These are phyloP conservation scores for Rutstroemia sp. DNA, from an alignment of 2,329 filamentous ascomycete species.

Conservation along the genomic window DNA sequence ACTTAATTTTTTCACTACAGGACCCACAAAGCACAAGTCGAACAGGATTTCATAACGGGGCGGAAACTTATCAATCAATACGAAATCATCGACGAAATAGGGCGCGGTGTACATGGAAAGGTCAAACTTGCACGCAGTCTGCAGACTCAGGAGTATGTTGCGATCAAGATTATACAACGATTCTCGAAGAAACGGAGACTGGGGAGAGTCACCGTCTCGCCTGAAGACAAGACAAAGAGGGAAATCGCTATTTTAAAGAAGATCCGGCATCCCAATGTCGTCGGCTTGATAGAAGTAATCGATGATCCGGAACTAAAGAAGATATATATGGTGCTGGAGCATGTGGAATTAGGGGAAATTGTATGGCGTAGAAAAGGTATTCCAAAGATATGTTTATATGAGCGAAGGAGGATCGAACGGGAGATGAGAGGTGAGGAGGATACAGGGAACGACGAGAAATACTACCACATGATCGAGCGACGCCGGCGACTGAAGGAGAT, in stretches of 20 bases:
- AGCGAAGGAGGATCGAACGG: conserved; percentile 72
- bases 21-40: conserved; percentile 86
- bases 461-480: conserved; percentile 50
- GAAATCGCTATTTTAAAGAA: conserved; percentile 99
- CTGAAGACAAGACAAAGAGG: conserved; percentile 77
- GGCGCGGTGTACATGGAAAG: conserved; percentile 92
- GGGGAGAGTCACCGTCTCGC: conserved; percentile 68
- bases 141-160: conserved; percentile 69
- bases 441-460: conserved; percentile 50
- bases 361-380: conserved; percentile 87
- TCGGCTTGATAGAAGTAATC: conserved; percentile 91
- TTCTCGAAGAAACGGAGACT: conserved; percentile 89
- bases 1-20: conserved; percentile 35
- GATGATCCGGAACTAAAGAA: conserved; percentile 95
- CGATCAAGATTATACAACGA: conserved; percentile 96
- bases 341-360: conserved; percentile 89
- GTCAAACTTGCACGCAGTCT: conserved; percentile 89
- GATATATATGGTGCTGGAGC: conserved; percentile 96
- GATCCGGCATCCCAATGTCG: conserved; percentile 93
- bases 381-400: conserved; percentile 73
- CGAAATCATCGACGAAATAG: conserved; percentile 92
- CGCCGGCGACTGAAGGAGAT: conserved; percentile 50
- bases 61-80: conserved; percentile 98
- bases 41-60: conserved; percentile 80
- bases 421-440: conserved; percentile 56